These are phyloP conservation scores for Fremontodendron californicum DNA, from an alignment of 345 rosid genomes.

Conservation along the genomic window DNA sequence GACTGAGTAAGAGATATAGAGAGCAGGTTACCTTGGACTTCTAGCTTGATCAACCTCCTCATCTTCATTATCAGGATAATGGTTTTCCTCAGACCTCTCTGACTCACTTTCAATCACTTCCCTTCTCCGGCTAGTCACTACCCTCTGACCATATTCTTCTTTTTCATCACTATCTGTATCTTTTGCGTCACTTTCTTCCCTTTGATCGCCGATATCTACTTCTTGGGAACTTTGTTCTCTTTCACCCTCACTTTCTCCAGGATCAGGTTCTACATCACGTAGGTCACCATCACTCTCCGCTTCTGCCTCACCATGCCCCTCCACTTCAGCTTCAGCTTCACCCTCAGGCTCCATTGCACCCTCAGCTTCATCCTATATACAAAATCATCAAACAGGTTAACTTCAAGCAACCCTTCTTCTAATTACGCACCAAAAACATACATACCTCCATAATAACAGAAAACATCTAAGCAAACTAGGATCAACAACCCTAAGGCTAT, in stretches of 20 bases:
- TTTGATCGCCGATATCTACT: constrained; percentile 55
- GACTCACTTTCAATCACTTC: constrained; percentile 80
- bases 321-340: constrained; percentile 56
- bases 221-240: constrained; percentile 80
- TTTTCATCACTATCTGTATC: constrained; percentile 68
- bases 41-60: constrained; percentile 85
- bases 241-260: constrained; percentile 92
- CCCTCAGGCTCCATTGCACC: constrained; percentile 65
- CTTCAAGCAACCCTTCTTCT: not conserved
- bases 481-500: not conserved
- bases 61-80: constrained; percentile 63
- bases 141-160: constrained; percentile 63
- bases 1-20: not conserved
- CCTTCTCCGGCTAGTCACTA: constrained; percentile 52
- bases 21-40: constrained; percentile 54
- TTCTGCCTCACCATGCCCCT: constrained; percentile 60
- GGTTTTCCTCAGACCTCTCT: constrained; percentile 78
- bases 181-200: constrained; percentile 70
- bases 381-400: not conserved
- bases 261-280: constrained; percentile 66
- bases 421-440: not conserved
- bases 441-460: not conserved
- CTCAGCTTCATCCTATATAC: constrained; percentile 76
- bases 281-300: constrained; percentile 70
- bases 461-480: not conserved